Conservation (phyloP, 2,329 filamentous ascomycete genomes). For the Bretziella fagacearum region DNA sequence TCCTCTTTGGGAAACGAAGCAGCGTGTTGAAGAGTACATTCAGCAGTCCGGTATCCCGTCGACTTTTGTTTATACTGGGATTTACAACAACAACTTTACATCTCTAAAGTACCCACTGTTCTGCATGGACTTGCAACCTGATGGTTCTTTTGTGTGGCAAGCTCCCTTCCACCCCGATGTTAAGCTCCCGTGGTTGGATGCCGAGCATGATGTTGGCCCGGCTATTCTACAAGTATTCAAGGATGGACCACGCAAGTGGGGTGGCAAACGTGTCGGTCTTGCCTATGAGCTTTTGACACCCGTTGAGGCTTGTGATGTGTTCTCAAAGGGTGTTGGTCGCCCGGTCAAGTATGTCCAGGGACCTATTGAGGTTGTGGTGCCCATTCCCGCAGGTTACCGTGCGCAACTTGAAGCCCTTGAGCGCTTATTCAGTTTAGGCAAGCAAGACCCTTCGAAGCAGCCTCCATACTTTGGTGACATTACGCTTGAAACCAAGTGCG, state of each 20-base stretch:
- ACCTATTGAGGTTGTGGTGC: constrained; percentile 68
- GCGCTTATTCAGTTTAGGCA: constrained; percentile 37
- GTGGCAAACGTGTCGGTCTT: constrained; percentile 59
- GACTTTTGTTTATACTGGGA: constrained; percentile 90
- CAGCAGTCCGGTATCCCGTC: constrained; percentile 65
- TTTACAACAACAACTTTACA: constrained; percentile 99
- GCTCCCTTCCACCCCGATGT: constrained; percentile 84
- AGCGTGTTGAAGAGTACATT: constrained; percentile 82
- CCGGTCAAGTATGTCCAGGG: constrained; percentile 63
- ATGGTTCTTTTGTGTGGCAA: constrained; percentile 82
- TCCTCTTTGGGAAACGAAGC: constrained; percentile 84
- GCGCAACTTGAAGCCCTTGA: constrained; percentile 63
- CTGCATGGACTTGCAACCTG: constrained; percentile 74
- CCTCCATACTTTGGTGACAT: constrained; percentile 46
- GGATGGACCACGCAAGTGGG: constrained; percentile 75
- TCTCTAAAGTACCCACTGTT: constrained; percentile 83
- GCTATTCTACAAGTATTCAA: constrained; percentile 90
- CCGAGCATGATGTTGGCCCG: constrained; percentile 88
- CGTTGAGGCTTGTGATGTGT: constrained; percentile 61
- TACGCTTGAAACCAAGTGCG: constrained; percentile 45
- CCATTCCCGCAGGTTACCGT: constrained; percentile 73
- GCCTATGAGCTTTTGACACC: constrained; percentile 84
- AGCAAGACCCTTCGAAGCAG: constrained; percentile 36
- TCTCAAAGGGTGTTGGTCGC: constrained; percentile 60
- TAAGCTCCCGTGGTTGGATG: constrained; percentile 86